Percentiles rank a stretch among this genome's conserved stretches.
Evolutionary conservation across 208 protist genomes (phyloP).

Genomic region (Crithidia acanthocephali): DNA sequence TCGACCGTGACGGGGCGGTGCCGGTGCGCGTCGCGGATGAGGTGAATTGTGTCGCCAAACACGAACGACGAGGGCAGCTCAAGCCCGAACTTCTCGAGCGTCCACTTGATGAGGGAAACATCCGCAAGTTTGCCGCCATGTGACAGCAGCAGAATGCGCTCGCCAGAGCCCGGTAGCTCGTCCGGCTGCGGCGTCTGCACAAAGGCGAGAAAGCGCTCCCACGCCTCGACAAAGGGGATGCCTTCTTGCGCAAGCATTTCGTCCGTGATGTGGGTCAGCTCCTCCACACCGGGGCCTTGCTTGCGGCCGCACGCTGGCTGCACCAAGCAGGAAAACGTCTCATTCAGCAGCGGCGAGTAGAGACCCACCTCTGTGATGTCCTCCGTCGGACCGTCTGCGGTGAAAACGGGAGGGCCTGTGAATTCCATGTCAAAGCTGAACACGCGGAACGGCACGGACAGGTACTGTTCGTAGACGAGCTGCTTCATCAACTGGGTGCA

Average conservation of each 20-base stretch:
- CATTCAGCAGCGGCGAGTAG: slow-evolving; percentile 76
- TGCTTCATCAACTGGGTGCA: slow-evolving; percentile 71
- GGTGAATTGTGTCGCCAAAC: slow-evolving; percentile 89
- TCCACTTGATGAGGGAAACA: slow-evolving; percentile 88
- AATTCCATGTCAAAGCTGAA: slow-evolving; percentile 93
- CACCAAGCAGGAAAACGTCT: slow-evolving; percentile 79
- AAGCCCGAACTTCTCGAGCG: slow-evolving; percentile 72
- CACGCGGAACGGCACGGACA: slow-evolving; percentile 87
- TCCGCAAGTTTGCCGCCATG: slow-evolving; percentile 92
- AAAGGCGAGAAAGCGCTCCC: slow-evolving; percentile 70
- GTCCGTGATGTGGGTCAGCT: slow-evolving; percentile 83
- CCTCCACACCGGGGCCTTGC: slow-evolving; percentile 58
- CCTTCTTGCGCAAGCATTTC: slow-evolving; percentile 72
- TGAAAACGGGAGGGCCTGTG: slow-evolving; percentile 85
- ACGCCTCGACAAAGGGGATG: slow-evolving; percentile 80
- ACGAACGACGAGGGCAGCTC: slow-evolving; percentile 66
- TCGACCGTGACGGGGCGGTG: slow-evolving; percentile 89
- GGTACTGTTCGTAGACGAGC: slow-evolving; percentile 80
- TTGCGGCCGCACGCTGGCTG: slow-evolving; percentile 58
- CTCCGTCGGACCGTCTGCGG: slow-evolving; percentile 81
- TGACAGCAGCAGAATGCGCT: slow-evolving; percentile 78
- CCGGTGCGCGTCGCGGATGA: slow-evolving; percentile 89
- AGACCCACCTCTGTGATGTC: slow-evolving; percentile 90
- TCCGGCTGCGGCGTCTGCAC: slow-evolving; percentile 71
- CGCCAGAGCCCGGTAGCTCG: slow-evolving; percentile 61